Percentiles rank a stretch among this genome's conserved stretches.
These are phyloP conservation scores for Beauveria brongniartii DNA, from an alignment of 2,329 filamentous ascomycete species.

Conservation along the genomic window DNA sequence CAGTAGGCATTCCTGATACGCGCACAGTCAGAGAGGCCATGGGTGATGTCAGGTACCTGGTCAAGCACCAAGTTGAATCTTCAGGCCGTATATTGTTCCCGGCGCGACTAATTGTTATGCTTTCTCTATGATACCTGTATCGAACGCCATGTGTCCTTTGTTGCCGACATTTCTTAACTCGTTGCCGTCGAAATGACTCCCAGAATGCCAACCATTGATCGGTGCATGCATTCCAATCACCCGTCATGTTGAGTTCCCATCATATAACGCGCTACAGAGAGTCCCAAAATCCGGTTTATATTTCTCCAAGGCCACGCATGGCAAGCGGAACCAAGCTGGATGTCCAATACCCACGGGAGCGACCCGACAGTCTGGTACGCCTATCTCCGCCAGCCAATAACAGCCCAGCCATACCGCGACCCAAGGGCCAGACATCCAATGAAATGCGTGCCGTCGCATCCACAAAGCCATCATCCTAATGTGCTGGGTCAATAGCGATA, in stretches of 20 bases:
- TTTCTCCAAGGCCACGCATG: background rate
- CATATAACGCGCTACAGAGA: background rate
- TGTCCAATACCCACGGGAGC: background rate
- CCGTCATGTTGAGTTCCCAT: no score
- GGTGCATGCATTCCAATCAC: background rate
- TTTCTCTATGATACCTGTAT: background rate
- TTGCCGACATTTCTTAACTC: background rate
- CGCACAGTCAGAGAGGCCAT: background rate
- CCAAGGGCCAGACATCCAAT: slow-evolving; percentile 6
- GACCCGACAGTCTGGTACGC: slow-evolving; percentile 13
- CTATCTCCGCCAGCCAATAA: slow-evolving; percentile 11
- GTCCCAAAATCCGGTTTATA: background rate
- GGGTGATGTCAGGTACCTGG: background rate
- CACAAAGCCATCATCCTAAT: background rate
- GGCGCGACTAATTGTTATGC: no score
- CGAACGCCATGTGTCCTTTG: background rate
- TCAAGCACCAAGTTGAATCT: no score
- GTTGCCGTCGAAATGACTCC: background rate
- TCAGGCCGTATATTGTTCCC: no score
- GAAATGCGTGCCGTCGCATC: slow-evolving; percentile 2
- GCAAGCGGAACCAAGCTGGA: background rate
- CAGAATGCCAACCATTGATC: background rate
- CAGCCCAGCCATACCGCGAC: background rate
- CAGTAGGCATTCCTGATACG: background rate
- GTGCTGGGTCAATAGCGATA: no score